phyloP scores from a whole-genome alignment of 2,329 filamentous ascomycete genomes.

The Plenodomus biglobosus region DNA sequence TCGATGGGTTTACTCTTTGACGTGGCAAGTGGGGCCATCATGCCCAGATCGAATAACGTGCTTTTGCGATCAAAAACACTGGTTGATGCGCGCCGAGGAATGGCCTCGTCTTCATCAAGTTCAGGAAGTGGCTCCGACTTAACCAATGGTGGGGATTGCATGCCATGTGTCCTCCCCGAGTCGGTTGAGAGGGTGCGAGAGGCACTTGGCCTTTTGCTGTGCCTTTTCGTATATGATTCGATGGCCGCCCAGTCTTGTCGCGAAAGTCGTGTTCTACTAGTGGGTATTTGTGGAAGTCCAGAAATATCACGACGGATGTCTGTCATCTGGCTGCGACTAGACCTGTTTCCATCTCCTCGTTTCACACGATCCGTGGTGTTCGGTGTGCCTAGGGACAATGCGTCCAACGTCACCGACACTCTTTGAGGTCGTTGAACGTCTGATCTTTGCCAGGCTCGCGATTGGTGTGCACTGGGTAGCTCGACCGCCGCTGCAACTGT shows the following conservation, averaged over 20 bases:
- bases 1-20: constrained; percentile 12
- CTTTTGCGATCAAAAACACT: constrained; percentile 41
- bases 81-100: constrained; percentile 39
- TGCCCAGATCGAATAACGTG: constrained; percentile 29
- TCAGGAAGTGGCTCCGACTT: constrained; percentile 35
- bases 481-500: constrained; percentile 12
- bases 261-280: constrained; percentile 34
- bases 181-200: constrained; percentile 21
- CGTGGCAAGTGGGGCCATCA: constrained; percentile 13
- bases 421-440: constrained; percentile 31
- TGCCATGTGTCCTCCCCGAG: constrained; percentile 7
- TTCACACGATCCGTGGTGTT: constrained; percentile 8
- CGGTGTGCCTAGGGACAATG: constrained; percentile 22
- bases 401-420: constrained; percentile 23
- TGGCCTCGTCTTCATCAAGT: constrained; percentile 39
- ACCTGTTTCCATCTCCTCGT: constrained; percentile 7
- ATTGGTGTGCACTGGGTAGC: constrained; percentile 16
- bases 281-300: constrained; percentile 33
- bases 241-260: constrained; percentile 42
- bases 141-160: constrained; percentile 27
- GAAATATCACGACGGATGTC: constrained; percentile 37
- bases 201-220: constrained; percentile 25
- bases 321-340: constrained; percentile 25
- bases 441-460: constrained; percentile 19
- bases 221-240: constrained; percentile 33